Evolutionary conservation across 371 early-diverging fungal species (phyloP), one percentile per base, ranked within the genome.

Genomic region (Saksenaea vasiformis): DNA sequence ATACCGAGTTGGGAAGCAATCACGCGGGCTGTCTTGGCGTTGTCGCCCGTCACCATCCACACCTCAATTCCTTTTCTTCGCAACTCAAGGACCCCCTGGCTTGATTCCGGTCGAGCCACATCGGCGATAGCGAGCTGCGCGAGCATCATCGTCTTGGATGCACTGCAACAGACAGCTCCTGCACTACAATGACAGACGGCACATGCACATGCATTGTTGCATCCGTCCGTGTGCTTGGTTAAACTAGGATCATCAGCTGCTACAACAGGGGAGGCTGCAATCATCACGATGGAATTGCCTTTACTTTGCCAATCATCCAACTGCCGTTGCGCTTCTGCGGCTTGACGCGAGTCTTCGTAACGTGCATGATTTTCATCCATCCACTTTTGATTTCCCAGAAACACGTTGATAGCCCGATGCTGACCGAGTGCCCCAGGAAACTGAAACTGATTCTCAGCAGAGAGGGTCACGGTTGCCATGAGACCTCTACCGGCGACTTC

Each of bases 11-110:
- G 78, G 15, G 70, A 64, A 9, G 87, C 91, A 60, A 90, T 80
- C 0, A 83, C 84, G 24, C 77, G 63, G 0, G 86, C 90, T 0
- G 90, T 87, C 3, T 76, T 71, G 3, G 74, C 79, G 63, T 86
- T 83, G 58, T 91, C 91, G 17, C 90, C 92, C 0, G 91, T 90
- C 53, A 88, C 73, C 89, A 91, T 89, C 86, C 87, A 87, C 0
- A 89, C 85, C 64, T 86, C 84, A 57, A 91, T 75, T 2, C 83
- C 82, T 27, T 72, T 72, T 8, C 76, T 68, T 28, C 72, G 74
- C 10, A 86, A 63, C 38, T 74, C 73, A 0, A 67, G 62, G 57
- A 88, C 71, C 0, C 86, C 76, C 22, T 71, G 60, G 4, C 66
- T 64, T 9, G 86, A 76, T 58, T 89, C 85, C 13, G 88, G 79